Conservation (phyloP, 352 stramenopile species). For the Globisporangium cylindrosporum region DNA sequence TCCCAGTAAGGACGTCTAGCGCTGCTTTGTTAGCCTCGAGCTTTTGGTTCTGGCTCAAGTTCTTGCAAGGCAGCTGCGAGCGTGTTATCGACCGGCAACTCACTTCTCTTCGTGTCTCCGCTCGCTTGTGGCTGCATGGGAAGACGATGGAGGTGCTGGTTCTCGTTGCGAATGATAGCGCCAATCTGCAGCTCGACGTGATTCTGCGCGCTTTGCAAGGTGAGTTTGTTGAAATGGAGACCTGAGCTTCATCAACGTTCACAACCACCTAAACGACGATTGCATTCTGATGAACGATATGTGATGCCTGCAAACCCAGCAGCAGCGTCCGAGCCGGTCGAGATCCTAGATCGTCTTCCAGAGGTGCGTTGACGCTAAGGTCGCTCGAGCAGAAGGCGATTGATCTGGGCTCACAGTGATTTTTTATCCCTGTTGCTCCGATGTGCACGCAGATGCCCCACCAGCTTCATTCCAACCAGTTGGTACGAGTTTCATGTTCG, state of each 20-base stretch:
- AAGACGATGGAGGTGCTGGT: conserved; percentile 36
- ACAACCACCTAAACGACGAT: background rate
- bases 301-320: background rate
- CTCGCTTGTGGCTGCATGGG: background rate
- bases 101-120: background rate
- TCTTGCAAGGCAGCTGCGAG: background rate
- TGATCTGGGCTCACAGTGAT: background rate
- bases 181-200: conserved; percentile 21
- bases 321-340: conserved; percentile 21
- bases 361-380: conserved; percentile 13
- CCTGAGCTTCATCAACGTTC: background rate
- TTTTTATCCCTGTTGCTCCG: background rate
- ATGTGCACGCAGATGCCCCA: background rate
- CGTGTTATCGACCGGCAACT: background rate
- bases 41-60: background rate
- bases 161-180: conserved; percentile 23
- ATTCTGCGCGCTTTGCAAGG: conserved; percentile 28
- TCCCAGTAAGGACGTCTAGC: background rate
- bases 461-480: conserved; percentile 23
- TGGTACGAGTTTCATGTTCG: conserved; percentile 15
- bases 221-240: conserved; percentile 8
- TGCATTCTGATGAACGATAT: background rate
- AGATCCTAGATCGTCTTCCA: conserved; percentile 30
- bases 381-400: background rate
- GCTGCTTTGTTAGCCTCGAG: background rate